Evolutionary conservation across 345 rosid genomes (phyloP), one percentile per base, ranked within the genome.

Genomic region (Reutealis trisperma): DNA sequence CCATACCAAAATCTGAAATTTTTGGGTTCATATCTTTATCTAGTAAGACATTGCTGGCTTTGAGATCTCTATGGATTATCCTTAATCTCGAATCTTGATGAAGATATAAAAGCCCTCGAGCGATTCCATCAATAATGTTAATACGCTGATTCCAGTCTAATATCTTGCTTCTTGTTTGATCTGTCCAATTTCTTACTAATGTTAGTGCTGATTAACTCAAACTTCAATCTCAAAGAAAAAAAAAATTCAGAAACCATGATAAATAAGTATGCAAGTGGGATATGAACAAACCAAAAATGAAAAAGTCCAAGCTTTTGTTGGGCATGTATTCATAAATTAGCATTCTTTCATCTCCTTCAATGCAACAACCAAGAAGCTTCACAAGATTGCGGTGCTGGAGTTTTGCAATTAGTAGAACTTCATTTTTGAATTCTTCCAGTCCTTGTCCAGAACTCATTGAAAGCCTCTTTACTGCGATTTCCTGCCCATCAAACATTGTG

Each of bases 81-180:
- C 85, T 81, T 27, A 87, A 41, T 24, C 86, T 87, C 0, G 91
- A 87, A 51, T 88, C 86, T 22, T 87, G 87, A 68, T 87, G 91
- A 16, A 87, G 88, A 78, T 90, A 88, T 27, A 85, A 59, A 70
- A 84, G 87, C 58, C 91, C 89, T 70, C 78, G 70, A 13, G 88
- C 83, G n/a, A 88, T 85, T 27, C 90, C 90, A 37, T 68, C 77
- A 12, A 88, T 24, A 52, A 88, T 85, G 71, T 72, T 22, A 6
- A 61, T 52, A 21, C 85, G 77, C 61, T 4, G 76, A 62, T 59
- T 65, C 87, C 87, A 89, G 19, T 66, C 81, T 10, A 84, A 47
- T 12, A 73, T 2, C 44, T 19, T 52, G 25, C 79, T 75, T 77
- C 79, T 71, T 14, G 60, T 13, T 81, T 34, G 49, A 80, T 87